Evolutionary conservation across 352 stramenopile genomes (phyloP).

Genomic region (Hyaloperonospora brassicae): DNA sequence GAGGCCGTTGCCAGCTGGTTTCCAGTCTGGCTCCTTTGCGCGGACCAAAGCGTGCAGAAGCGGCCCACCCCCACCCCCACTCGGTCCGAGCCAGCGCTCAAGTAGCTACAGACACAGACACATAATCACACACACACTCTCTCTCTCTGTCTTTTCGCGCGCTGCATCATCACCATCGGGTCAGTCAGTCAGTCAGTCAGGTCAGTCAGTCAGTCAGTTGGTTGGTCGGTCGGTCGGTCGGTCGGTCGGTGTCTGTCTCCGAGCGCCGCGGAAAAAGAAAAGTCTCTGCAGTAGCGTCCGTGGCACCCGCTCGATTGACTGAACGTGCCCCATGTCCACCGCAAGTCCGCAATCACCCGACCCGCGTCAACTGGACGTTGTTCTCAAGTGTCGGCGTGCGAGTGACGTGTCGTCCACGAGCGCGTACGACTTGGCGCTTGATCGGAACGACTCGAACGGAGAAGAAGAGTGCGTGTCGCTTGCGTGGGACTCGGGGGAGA

Average conservation of each 20-base stretch:
- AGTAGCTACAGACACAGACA: no score
- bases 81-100: no score
- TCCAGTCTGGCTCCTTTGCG: no score
- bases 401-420: slow-evolving; percentile 16
- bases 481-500: neutral
- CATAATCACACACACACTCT: no score
- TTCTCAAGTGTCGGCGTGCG: slow-evolving; percentile 9
- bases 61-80: neutral
- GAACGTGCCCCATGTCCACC: neutral
- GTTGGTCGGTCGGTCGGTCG: no score
- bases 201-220: no score
- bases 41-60: no score
- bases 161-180: neutral
- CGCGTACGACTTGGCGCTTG: slow-evolving; percentile 11
- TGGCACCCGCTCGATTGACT: slow-evolving; percentile 8
- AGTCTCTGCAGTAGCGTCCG: slow-evolving; percentile 9
- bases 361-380: slow-evolving; percentile 5
- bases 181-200: no score
- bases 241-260: slow-evolving; percentile 7
- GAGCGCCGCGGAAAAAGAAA: neutral
- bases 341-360: neutral
- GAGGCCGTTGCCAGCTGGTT: no score
- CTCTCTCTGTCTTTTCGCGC: neutral
- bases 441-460: slow-evolving; percentile 6
- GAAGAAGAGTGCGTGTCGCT: slow-evolving; percentile 17